A percentile compares a stretch with the other conserved stretches of the same genome.
phyloP scores from a whole-genome alignment of 768 basidiomycete genomes.

The Scleroderma bovista region DNA sequence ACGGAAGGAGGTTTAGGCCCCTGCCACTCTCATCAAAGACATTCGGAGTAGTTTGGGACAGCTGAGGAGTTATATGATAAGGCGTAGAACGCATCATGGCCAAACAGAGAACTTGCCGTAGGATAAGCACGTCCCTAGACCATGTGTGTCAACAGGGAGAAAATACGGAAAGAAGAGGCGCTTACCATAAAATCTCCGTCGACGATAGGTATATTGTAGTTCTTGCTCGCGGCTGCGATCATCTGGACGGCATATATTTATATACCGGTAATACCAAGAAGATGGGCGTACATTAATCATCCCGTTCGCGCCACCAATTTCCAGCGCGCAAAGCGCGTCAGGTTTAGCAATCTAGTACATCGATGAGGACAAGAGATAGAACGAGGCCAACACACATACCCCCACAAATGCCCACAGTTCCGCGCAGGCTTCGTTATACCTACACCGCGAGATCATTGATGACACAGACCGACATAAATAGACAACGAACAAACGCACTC shows the following conservation, averaged over 20 bases:
- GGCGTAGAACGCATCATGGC: background rate
- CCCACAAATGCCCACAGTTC: constrained; percentile 27
- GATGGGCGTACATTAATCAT: constrained; percentile 33
- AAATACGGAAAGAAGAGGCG: background rate
- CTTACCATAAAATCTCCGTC: constrained; percentile 42
- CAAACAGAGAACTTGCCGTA: constrained; percentile 13
- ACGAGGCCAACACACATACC: constrained; percentile 5
- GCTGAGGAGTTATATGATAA: constrained; percentile 11
- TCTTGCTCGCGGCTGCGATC: constrained; percentile 30
- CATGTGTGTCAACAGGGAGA: constrained; percentile 1
- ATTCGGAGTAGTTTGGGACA: constrained; percentile 27
- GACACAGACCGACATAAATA: background rate
- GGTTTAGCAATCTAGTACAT: constrained; percentile 25
- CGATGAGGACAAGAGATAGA: constrained; percentile 3
- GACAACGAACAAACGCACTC: constrained; percentile 22
- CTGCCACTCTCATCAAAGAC: constrained; percentile 24
- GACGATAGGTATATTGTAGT: constrained; percentile 35
- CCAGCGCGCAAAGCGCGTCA: constrained; percentile 31
- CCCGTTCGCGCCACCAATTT: constrained; percentile 43
- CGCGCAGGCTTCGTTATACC: constrained; percentile 30
- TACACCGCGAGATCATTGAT: constrained; percentile 1
- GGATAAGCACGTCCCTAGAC: constrained; percentile 34
- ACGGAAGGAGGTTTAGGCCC: constrained; percentile 27
- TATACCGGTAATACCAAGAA: background rate
- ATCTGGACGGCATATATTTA: constrained; percentile 23